Evolutionary conservation across 1,284 basidiomycete species (phyloP), one percentile per base, ranked within the genome.

Genomic region (Trametes hirsuta): DNA sequence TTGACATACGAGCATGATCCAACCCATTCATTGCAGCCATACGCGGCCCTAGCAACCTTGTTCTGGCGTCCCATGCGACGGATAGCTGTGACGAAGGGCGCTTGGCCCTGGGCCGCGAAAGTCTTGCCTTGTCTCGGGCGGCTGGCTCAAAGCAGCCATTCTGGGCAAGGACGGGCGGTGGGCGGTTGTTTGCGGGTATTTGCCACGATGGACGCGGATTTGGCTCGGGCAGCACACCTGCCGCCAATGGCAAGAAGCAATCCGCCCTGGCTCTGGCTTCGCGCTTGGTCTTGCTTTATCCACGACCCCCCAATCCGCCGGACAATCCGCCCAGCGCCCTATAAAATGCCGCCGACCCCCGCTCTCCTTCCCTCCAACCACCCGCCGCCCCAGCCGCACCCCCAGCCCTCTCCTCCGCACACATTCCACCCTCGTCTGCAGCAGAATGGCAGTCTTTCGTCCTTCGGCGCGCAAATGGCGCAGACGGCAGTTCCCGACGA

Each of bases 171-270:
- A 44, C 42, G 55, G 22, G 49, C 24, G 36, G 48, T 61, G 47
- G 59, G 64, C 59, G 64, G 55, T 45, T 66, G 62, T 63, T 66
- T 63, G 58, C 37, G 11, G 30, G 24, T 66, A 24, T 66, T 66
- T 66, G 64, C 42, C 37, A 53, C 42, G 57, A 59, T 63, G 55
- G 64, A 57, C 59, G 40, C 44, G 41, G 15, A 40, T 66, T 66
- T 66, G 64, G 59, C 54, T n/a, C 35, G 10, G n/a, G 11, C 40
- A 24, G 42, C 49, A 63, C 47, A 63, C 40, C 12, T 63, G 40
- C 64, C 59, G 42, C 44, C 14, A 54, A 37, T 39, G 59, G 64
- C 62, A 66, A 55, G 30, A 52, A 42, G 59, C 64, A 61, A 66
- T 66, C 62, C 18, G 59, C 51, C 18, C 56, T 24, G 50, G 34